These are phyloP conservation scores for Chaetomium cochliodes DNA, from an alignment of 495 filamentous ascomycete genomes.

Conservation along the genomic window DNA sequence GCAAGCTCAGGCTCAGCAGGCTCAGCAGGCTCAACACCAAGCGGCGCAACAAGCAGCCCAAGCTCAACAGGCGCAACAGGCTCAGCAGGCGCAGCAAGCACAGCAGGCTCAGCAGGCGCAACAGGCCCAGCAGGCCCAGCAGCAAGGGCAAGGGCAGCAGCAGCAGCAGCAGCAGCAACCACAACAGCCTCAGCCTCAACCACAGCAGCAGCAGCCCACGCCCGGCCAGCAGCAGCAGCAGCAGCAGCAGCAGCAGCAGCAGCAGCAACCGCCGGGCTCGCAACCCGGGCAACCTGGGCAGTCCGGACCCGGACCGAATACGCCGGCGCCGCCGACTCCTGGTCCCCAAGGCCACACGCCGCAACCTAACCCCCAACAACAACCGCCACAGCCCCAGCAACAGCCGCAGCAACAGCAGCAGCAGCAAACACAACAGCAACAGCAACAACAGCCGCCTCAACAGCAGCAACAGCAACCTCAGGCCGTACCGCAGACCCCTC, in stretches of 20 bases:
- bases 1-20: conserved; percentile 37
- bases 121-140: conserved; percentile 48
- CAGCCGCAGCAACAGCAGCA: no score
- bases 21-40: conserved; percentile 39
- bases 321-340: conserved; percentile 34
- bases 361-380: conserved; percentile 43
- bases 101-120: conserved; percentile 30
- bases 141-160: conserved; percentile 33
- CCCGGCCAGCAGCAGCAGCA: conserved; percentile 35
- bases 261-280: conserved; percentile 43
- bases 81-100: conserved; percentile 43
- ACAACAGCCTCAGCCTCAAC: conserved; percentile 37
- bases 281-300: conserved; percentile 44
- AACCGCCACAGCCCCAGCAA: conserved; percentile 15
- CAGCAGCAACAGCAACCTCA: conserved; percentile 39
- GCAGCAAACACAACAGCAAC: no score
- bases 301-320: conserved; percentile 23
- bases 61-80: conserved; percentile 46
- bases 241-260: conserved; percentile 39
- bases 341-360: conserved; percentile 36
- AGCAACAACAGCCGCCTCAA: no score
- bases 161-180: conserved; percentile 44
- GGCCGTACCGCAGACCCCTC: conserved; percentile 45
- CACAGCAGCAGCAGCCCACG: conserved; percentile 37
- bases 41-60: conserved; percentile 42